Conservation (phyloP, 306 rosid genomes). For the Morella rubra region DNA sequence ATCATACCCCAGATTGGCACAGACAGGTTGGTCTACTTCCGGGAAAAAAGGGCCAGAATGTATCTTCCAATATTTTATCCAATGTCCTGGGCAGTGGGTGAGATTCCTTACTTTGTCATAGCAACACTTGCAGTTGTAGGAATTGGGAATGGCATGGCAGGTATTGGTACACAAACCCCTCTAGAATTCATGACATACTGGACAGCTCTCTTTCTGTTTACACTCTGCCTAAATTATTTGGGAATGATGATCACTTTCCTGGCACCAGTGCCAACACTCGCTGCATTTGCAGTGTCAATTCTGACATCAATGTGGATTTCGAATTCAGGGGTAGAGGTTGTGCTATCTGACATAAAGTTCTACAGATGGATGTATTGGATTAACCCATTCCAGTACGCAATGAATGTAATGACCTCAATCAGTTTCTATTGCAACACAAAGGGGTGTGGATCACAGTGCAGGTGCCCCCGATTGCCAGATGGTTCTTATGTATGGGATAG, state of each 20-base stretch:
- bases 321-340: constrained; percentile 1
- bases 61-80: constrained; percentile 14
- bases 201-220: not conserved
- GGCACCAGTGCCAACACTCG: constrained; percentile 6
- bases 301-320: constrained; percentile 10
- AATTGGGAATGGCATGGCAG: constrained; percentile 12
- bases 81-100: not conserved
- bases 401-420: constrained; percentile 21
- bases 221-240: constrained; percentile 10
- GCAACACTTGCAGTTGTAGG: constrained; percentile 8
- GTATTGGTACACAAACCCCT: not conserved
- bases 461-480: constrained; percentile 13
- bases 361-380: constrained; percentile 16
- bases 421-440: constrained; percentile 10
- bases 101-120: constrained; percentile 9
- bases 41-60: constrained; percentile 7
- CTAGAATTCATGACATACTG: not conserved
- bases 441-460: not conserved
- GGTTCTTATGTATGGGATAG: constrained; percentile 11
- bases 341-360: not conserved
- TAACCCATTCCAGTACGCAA: constrained; percentile 10
- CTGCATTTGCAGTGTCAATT: constrained; percentile 10
- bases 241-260: constrained; percentile 20
- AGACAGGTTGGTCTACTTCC: not conserved
- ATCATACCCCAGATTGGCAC: constrained; percentile 8